Percentiles rank a stretch among this genome's conserved stretches.
These are phyloP conservation scores for Trichosporon asahii DNA, from an alignment of 1,284 basidiomycete species.

Conservation along the genomic window DNA sequence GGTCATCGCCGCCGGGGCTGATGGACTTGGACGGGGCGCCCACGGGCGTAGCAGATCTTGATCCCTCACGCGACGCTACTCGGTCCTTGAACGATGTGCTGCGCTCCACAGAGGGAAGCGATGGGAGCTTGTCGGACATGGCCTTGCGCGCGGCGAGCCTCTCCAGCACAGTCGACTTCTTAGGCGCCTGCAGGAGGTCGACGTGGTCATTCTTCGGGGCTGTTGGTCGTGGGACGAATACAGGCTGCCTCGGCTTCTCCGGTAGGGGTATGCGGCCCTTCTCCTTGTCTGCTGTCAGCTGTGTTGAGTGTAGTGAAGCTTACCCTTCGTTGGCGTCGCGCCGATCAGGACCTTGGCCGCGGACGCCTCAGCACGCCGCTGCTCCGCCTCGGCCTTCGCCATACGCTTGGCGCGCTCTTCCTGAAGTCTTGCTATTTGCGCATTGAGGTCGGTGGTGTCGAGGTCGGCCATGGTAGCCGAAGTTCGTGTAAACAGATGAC, in stretches of 20 bases:
- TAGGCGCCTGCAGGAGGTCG: neutral
- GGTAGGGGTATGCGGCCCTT: neutral
- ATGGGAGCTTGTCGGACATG: neutral
- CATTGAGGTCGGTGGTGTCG: conserved; percentile 36
- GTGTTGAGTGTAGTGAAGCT: neutral
- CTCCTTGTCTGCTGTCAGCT: conserved; percentile 7
- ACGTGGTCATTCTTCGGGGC: neutral
- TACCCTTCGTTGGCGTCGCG: conserved; percentile 36
- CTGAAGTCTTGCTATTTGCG: conserved; percentile 40
- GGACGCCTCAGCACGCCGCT: conserved; percentile 25
- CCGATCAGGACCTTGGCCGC: conserved; percentile 36
- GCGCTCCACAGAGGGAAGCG: neutral
- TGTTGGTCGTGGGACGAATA: neutral
- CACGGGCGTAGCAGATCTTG: conserved; percentile 6
- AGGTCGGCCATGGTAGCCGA: conserved; percentile 5
- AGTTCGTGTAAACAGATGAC: neutral
- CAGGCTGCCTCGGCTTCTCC: conserved; percentile 7
- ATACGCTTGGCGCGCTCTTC: conserved; percentile 25
- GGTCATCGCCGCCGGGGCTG: conserved; percentile 17
- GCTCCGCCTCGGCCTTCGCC: conserved; percentile 24
- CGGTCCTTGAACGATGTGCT: neutral
- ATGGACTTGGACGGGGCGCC: neutral
- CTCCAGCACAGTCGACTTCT: conserved; percentile 5
- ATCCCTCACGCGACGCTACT: neutral
- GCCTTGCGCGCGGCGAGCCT: conserved; percentile 1